These are phyloP conservation scores for Alternaria sp. DNA, from an alignment of 2,329 filamentous ascomycete genomes.

Conservation along the genomic window DNA sequence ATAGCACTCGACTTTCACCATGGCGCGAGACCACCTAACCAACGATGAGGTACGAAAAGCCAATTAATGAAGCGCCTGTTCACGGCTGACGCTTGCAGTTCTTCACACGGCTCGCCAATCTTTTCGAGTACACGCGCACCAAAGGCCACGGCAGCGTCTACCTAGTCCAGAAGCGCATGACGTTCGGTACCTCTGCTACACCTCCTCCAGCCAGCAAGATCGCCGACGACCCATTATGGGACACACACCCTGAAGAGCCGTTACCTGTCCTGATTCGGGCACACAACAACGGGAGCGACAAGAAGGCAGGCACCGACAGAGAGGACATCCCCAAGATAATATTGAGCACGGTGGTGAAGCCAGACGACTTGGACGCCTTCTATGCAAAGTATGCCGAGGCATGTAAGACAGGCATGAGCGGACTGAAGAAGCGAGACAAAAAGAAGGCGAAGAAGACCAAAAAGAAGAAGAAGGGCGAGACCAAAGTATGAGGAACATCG, in stretches of 20 bases:
- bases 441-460: slow-evolving; percentile 84
- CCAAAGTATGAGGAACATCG: slow-evolving; percentile 22
- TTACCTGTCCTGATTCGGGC: slow-evolving; percentile 82
- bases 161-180: slow-evolving; percentile 75
- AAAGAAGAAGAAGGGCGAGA: slow-evolving; percentile 65
- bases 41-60: slow-evolving; percentile 65
- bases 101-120: slow-evolving; percentile 70
- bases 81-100: slow-evolving; percentile 60
- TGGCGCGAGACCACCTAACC: slow-evolving; percentile 61
- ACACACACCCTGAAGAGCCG: slow-evolving; percentile 64
- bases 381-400: slow-evolving; percentile 86
- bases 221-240: slow-evolving; percentile 62
- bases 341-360: slow-evolving; percentile 81
- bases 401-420: slow-evolving; percentile 87
- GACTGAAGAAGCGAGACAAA: slow-evolving; percentile 90
- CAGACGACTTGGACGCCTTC: slow-evolving; percentile 78
- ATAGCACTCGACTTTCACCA: slow-evolving; percentile 40
- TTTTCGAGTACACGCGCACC: slow-evolving; percentile 71
- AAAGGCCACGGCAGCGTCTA: slow-evolving; percentile 76
- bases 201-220: slow-evolving; percentile 46
- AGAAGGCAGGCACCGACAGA: slow-evolving; percentile 50
- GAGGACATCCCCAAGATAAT: slow-evolving; percentile 68
- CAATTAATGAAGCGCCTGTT: too few species aligned
- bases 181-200: slow-evolving; percentile 51
- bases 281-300: slow-evolving; percentile 72